Percentiles rank a stretch among this genome's conserved stretches.
Evolutionary conservation across 768 basidiomycete genomes (phyloP).

Genomic region (Sporobolomyces roseus): DNA sequence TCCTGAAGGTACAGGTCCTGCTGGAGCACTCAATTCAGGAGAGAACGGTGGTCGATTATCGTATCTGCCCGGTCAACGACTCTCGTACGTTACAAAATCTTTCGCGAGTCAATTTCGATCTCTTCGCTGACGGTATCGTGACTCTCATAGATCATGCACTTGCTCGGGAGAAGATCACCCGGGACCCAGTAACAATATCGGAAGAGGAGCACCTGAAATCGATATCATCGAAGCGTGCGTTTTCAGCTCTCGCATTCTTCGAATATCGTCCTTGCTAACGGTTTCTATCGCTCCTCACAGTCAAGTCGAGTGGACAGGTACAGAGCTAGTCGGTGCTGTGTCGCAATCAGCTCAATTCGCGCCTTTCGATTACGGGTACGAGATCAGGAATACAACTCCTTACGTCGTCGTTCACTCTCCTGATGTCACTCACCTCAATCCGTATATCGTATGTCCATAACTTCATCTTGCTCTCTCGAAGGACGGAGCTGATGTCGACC

Average conservation of each 20-base stretch:
- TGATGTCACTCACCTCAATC: conserved; percentile 21
- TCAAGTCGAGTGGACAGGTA: conserved; percentile 9
- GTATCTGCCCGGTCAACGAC: conserved; percentile 76
- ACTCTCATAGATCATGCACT: conserved; percentile 59
- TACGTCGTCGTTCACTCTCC: conserved; percentile 55
- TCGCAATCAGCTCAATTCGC: conserved; percentile 78
- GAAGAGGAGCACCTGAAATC: conserved; percentile 74
- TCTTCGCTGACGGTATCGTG: background rate
- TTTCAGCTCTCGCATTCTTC: conserved; percentile 51
- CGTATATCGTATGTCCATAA: conserved; percentile 12
- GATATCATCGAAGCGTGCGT: conserved; percentile 68
- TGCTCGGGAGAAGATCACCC: conserved; percentile 83
- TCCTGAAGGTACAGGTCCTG: conserved; percentile 57
- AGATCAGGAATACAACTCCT: conserved; percentile 57
- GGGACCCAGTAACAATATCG: conserved; percentile 64
- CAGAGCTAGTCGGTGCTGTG: conserved; percentile 55
- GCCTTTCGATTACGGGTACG: conserved; percentile 59
- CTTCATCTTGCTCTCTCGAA: background rate
- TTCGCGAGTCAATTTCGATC: no score
- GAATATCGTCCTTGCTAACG: no score
- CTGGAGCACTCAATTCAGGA: conserved; percentile 51
- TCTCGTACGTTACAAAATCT: conserved; percentile 53
- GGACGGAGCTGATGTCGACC: background rate
- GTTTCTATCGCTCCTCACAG: background rate
- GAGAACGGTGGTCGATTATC: conserved; percentile 62